phyloP scores from a whole-genome alignment of 2,329 filamentous ascomycete species.

The Beauveria scarabaeidicola region DNA sequence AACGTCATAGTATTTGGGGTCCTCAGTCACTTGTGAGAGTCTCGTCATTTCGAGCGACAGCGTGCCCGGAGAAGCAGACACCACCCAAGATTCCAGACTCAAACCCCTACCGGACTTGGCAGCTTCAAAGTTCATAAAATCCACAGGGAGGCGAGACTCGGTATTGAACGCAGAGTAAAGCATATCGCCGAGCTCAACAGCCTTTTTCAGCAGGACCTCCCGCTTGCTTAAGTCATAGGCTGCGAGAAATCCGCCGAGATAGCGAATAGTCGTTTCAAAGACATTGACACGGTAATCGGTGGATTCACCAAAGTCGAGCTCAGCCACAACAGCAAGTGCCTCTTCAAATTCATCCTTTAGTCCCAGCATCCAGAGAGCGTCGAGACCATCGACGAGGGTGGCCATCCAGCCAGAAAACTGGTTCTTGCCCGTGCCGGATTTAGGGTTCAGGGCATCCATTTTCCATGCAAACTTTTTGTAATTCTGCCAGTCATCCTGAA shows the following conservation, averaged over 20 bases:
- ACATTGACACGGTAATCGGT: slow-evolving; percentile 44
- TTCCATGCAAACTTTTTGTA: slow-evolving; percentile 58
- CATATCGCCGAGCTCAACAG: slow-evolving; percentile 54
- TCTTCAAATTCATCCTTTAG: slow-evolving; percentile 56
- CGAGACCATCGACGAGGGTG: slow-evolving; percentile 58
- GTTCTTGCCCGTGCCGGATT: slow-evolving; percentile 43
- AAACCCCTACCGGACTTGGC: slow-evolving; percentile 29
- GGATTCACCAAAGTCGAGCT: slow-evolving; percentile 53
- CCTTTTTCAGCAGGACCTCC: slow-evolving; percentile 50
- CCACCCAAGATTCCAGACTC: slow-evolving; percentile 27
- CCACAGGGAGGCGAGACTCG: slow-evolving; percentile 54
- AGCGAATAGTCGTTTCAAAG: slow-evolving; percentile 65
- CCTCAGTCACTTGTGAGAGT: slow-evolving; percentile 62
- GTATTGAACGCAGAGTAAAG: slow-evolving; percentile 61
- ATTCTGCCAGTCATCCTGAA: slow-evolving; percentile 39
- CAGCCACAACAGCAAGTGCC: slow-evolving; percentile 48
- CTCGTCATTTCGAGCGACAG: slow-evolving; percentile 66
- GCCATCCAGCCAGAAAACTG: slow-evolving; percentile 60
- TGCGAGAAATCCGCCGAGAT: slow-evolving; percentile 60
- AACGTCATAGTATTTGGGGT: slow-evolving; percentile 67
- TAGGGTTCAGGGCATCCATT: slow-evolving; percentile 52
- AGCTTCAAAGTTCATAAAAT: slow-evolving; percentile 36
- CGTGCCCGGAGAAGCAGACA: slow-evolving; percentile 48
- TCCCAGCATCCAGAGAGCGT: slow-evolving; percentile 68
- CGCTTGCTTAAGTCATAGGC: slow-evolving; percentile 58